These are phyloP conservation scores for Claviceps paspali DNA, from an alignment of 2,329 filamentous ascomycete genomes.

Conservation along the genomic window DNA sequence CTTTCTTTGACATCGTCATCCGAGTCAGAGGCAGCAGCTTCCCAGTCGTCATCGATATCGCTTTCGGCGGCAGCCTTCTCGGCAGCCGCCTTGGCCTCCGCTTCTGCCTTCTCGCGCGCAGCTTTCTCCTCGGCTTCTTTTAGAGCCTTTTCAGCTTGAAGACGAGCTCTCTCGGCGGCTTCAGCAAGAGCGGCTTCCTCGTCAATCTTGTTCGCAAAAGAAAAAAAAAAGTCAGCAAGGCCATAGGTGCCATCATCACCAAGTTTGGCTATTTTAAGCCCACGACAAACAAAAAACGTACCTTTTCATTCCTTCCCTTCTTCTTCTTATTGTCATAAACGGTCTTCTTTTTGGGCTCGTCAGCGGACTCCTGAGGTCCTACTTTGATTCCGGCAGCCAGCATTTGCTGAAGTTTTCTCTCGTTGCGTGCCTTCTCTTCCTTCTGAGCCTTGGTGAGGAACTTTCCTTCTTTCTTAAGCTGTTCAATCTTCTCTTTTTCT, in stretches of 20 bases:
- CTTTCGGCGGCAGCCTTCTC: slow-evolving; percentile 40
- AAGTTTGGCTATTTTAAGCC: neutral
- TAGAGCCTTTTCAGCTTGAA: slow-evolving; percentile 51
- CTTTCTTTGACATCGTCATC: slow-evolving; percentile 70
- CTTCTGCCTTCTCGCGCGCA: slow-evolving; percentile 39
- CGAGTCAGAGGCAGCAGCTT: slow-evolving; percentile 64
- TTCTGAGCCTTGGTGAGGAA: slow-evolving; percentile 76
- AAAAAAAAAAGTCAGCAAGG: slow-evolving; percentile 1
- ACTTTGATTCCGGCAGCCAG: slow-evolving; percentile 62
- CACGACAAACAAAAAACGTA: slow-evolving; percentile 12
- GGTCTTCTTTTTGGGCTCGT: slow-evolving; percentile 63
- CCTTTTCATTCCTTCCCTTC: slow-evolving; percentile 45
- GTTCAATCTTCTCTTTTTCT: slow-evolving; percentile 74
- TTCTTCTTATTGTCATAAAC: slow-evolving; percentile 71
- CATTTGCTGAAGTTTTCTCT: slow-evolving; percentile 75
- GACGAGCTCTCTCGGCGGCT: slow-evolving; percentile 54
- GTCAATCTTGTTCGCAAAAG: slow-evolving; percentile 36
- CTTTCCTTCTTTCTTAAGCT: slow-evolving; percentile 77
- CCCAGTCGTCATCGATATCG: slow-evolving; percentile 72
- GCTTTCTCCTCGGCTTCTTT: slow-evolving; percentile 49
- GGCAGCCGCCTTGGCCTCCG: slow-evolving; percentile 37
- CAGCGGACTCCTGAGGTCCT: slow-evolving; percentile 37
- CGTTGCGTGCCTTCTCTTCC: slow-evolving; percentile 64
- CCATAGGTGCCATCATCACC: neutral
- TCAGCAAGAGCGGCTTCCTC: slow-evolving; percentile 68